phyloP scores from a whole-genome alignment of 2,329 filamentous ascomycete genomes.

The Clonostachys sp. region DNA sequence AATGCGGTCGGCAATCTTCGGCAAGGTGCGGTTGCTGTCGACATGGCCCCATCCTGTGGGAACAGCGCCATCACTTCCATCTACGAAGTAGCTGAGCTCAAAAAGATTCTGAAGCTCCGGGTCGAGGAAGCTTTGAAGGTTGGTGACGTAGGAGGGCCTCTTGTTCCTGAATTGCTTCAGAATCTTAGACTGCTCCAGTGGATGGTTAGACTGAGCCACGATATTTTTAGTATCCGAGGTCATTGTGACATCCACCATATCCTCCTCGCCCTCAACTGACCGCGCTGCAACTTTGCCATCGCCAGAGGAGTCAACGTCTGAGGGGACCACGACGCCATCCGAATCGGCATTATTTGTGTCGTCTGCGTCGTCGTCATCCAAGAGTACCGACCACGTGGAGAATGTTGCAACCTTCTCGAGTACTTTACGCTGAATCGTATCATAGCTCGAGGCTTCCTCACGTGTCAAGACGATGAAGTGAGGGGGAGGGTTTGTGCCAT shows the following conservation, averaged over 20 bases:
- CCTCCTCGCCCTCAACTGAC: conserved; percentile 85
- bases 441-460: conserved; percentile 63
- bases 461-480: conserved; percentile 73
- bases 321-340: conserved; percentile 63
- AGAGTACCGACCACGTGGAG: conserved; percentile 58
- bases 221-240: conserved; percentile 7
- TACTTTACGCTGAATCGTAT: conserved; percentile 75
- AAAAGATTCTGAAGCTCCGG: conserved; percentile 68
- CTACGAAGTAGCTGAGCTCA: conserved; percentile 63
- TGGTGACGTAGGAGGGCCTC: conserved; percentile 45
- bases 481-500: conserved; percentile 36
- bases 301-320: conserved; percentile 61
- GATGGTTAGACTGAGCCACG: conserved; percentile 2
- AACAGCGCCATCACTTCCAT: conserved; percentile 48
- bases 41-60: conserved; percentile 66
- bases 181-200: conserved; percentile 14
- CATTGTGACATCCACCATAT: conserved; percentile 87
- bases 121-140: conserved; percentile 53
- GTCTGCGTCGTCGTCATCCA: conserved; percentile 27
- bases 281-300: conserved; percentile 69
- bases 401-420: conserved; percentile 71
- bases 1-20: conserved; percentile 42
- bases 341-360: conserved; percentile 55
- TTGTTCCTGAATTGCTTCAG: conserved; percentile 42
- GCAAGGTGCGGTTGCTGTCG: conserved; percentile 50